These are phyloP conservation scores for Linaria vulgaris DNA, from an alignment of 257 asterid species.

Conservation along the genomic window DNA sequence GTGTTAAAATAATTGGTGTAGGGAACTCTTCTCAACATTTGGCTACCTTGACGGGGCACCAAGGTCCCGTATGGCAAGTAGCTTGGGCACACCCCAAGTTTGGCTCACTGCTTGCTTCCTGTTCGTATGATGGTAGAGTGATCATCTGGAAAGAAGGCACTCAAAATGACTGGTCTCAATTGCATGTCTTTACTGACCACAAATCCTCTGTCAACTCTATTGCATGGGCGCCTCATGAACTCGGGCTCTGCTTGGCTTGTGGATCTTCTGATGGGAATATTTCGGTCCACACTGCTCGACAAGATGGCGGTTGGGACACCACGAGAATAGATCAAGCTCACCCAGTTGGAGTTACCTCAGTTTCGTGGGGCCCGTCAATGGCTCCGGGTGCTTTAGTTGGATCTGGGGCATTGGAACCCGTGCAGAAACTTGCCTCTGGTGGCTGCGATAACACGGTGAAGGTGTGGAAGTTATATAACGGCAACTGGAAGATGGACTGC, in stretches of 20 bases:
- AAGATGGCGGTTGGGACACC: constrained; percentile 57
- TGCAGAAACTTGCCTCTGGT: constrained; percentile 69
- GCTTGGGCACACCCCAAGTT: constrained; percentile 96
- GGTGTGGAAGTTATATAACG: constrained; percentile 55
- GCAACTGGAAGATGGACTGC: constrained; percentile 62
- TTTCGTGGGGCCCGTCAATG: constrained; percentile 64
- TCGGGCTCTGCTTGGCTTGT: constrained; percentile 61
- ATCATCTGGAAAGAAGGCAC: constrained; percentile 65
- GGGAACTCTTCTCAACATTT: constrained; percentile 78
- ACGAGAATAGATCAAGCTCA: constrained; percentile 59
- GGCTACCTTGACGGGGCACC: constrained; percentile 79
- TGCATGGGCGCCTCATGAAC: constrained; percentile 66
- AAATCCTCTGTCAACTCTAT: constrained; percentile 57
- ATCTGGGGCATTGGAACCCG: constrained; percentile 42
- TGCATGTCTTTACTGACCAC: constrained; percentile 49
- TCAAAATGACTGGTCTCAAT: constrained; percentile 54
- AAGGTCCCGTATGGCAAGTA: constrained; percentile 95
- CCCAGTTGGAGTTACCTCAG: constrained; percentile 70
- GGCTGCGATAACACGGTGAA: constrained; percentile 65
- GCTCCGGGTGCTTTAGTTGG: constrained; percentile 63
- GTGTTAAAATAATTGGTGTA: constrained; percentile 71
- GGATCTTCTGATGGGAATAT: constrained; percentile 66
- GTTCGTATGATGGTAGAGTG: constrained; percentile 64
- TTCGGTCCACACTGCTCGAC: constrained; percentile 42
- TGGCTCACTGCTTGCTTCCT: constrained; percentile 77